phyloP scores from a whole-genome alignment of 2,329 filamentous ascomycete species.

The Triangularia setosa region DNA sequence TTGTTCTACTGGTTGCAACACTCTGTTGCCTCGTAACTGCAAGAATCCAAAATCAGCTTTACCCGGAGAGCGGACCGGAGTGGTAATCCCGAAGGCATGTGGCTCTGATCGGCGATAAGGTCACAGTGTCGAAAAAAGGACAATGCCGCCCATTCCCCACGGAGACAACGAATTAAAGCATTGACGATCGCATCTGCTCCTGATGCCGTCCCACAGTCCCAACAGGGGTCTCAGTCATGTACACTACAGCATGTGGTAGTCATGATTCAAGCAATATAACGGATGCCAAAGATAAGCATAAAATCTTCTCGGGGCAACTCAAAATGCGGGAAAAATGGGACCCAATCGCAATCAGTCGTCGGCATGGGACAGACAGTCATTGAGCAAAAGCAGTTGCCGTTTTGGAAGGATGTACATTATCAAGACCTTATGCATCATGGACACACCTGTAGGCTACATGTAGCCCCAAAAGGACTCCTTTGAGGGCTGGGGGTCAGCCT shows the following conservation, averaged over 20 bases:
- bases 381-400: background rate
- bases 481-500: too few species aligned
- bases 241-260: too few species aligned
- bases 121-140: background rate
- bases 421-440: too few species aligned
- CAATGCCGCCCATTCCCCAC: background rate
- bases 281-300: background rate
- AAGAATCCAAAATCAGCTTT: too few species aligned
- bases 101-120: background rate
- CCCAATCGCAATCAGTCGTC: background rate
- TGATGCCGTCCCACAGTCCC: background rate
- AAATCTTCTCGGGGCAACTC: background rate
- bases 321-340: background rate
- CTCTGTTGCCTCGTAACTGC: too few species aligned
- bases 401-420: background rate
- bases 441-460: too few species aligned
- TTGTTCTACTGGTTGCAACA: too few species aligned
- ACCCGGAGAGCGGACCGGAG: background rate
- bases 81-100: background rate
- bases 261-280: background rate
- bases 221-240: background rate
- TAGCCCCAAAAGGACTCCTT: too few species aligned
- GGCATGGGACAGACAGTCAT: background rate
- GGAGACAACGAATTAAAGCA: background rate
- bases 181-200: background rate